A percentile compares a stretch with the other conserved stretches of the same genome.
Evolutionary conservation across 495 filamentous ascomycete species (phyloP).

Genomic region (Podospora didyma): DNA sequence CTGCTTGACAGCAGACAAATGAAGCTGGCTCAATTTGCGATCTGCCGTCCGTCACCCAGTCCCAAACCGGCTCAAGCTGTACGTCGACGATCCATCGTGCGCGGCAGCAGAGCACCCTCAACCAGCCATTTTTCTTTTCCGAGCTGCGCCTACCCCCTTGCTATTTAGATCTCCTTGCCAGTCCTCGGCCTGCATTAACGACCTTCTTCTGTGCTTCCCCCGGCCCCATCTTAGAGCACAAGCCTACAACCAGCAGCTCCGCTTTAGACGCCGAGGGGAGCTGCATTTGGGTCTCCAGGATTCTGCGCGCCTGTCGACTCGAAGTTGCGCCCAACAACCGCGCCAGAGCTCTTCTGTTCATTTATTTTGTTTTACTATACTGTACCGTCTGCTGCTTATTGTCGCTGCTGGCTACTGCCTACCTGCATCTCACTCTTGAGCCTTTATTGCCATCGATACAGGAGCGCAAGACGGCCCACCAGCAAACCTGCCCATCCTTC

Average conservation of each 20-base stretch:
- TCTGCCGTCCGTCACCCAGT: conserved; percentile 5
- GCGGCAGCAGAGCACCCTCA: conserved; percentile 2
- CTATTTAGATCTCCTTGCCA: too few relatives aligned
- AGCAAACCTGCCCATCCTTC: too few relatives aligned
- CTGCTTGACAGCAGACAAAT: neutral
- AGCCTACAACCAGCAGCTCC: neutral
- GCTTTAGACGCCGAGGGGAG: conserved; percentile 1
- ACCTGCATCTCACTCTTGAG: neutral
- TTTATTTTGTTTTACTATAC: neutral
- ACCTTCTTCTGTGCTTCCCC: too few relatives aligned
- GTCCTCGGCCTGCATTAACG: too few relatives aligned
- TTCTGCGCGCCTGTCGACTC: conserved; percentile 1
- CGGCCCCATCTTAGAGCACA: too few relatives aligned
- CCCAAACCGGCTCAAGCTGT: conserved; percentile 17
- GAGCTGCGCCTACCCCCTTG: neutral
- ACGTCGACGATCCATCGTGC: conserved; percentile 17
- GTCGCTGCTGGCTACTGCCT: neutral
- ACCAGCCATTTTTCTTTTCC: neutral
- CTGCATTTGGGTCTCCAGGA: conserved; percentile 1
- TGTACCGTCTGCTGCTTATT: conserved; percentile 8
- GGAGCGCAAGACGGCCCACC: too few relatives aligned
- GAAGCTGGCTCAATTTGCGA: conserved; percentile 4
- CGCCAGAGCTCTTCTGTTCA: neutral
- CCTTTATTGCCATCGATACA: neutral
- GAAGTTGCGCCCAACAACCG: conserved; percentile 8